Conservation (phyloP, 192 early-diverging fungal genomes). For the Entomortierella parvispora region DNA sequence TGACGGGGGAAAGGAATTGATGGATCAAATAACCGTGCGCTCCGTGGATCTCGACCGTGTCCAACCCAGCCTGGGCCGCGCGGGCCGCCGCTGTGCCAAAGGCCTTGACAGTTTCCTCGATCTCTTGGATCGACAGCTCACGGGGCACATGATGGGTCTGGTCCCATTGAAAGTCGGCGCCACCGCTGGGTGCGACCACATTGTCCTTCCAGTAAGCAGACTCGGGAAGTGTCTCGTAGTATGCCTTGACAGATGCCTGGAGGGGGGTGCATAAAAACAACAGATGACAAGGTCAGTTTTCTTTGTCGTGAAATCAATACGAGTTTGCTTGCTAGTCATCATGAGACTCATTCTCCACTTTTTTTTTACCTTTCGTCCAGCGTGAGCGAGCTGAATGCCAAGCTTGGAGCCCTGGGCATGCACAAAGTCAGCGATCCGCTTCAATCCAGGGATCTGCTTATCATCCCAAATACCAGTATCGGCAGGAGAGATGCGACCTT, state of each 20-base stretch:
- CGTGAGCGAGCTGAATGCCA: conserved; percentile 85
- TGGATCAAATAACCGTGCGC: conserved; percentile 91
- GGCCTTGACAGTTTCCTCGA: conserved; percentile 65
- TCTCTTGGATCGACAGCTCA: conserved; percentile 71
- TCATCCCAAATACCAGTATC: conserved; percentile 84
- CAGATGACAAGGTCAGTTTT: too few species aligned
- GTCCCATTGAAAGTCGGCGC: conserved; percentile 51
- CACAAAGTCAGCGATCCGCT: conserved; percentile 63
- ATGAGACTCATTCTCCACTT: too few species aligned
- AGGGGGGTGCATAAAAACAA: too few species aligned
- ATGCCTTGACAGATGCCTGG: too few species aligned
- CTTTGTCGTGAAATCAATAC: too few species aligned
- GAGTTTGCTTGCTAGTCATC: too few species aligned
- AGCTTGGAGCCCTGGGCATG: conserved; percentile 65
- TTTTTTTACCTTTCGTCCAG: conserved; percentile 72
- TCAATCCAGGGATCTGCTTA: conserved; percentile 70
- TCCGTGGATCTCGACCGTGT: conserved; percentile 87
- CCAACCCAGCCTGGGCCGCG: conserved; percentile 83
- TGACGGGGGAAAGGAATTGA: conserved; percentile 81
- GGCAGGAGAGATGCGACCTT: conserved; percentile 78
- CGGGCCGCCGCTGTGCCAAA: conserved; percentile 74
- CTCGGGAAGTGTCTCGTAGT: too few species aligned
- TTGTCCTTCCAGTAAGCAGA: conserved; percentile 71
- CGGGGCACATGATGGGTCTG: conserved; percentile 53
- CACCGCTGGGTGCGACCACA: conserved; percentile 70